Percentiles rank a stretch among this genome's conserved stretches.
Conservation (phyloP, 2,329 filamentous ascomycete genomes). For the Botrytis fragariae region DNA sequence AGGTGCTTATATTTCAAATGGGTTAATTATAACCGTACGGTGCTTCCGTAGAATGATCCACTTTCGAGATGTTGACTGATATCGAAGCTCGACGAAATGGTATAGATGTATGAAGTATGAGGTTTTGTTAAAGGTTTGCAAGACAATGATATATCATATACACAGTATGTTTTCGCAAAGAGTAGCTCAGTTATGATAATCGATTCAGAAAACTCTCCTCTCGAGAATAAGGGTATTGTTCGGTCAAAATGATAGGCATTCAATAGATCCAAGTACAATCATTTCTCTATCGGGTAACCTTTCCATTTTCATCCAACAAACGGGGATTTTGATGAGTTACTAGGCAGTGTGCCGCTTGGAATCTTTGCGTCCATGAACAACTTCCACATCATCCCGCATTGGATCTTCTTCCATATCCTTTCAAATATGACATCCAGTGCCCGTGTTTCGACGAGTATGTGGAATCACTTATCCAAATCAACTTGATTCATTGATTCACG, state of each 20-base stretch:
- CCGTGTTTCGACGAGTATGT: neutral
- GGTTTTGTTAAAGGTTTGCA: neutral
- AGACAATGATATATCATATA: neutral
- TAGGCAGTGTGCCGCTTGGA: neutral
- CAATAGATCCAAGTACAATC: neutral
- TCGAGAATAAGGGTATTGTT: neutral
- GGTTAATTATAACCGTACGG: neutral
- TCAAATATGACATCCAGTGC: neutral
- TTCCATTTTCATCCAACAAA: slow-evolving; percentile 11
- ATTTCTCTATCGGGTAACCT: slow-evolving; percentile 8
- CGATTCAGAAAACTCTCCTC: neutral
- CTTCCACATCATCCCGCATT: neutral
- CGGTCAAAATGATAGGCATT: neutral
- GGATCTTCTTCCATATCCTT: neutral
- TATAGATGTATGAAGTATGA: neutral
- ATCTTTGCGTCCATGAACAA: neutral
- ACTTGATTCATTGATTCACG: slow-evolving; percentile 3
- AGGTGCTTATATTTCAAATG: neutral
- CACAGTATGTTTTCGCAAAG: neutral
- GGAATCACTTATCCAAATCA: neutral
- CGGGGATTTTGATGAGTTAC: neutral
- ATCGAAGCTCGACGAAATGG: neutral
- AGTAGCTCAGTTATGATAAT: neutral
- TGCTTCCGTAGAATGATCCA: neutral
- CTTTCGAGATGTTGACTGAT: neutral